Conservation (phyloP, 345 rosid genomes). For the Lagerstroemia speciosa region DNA sequence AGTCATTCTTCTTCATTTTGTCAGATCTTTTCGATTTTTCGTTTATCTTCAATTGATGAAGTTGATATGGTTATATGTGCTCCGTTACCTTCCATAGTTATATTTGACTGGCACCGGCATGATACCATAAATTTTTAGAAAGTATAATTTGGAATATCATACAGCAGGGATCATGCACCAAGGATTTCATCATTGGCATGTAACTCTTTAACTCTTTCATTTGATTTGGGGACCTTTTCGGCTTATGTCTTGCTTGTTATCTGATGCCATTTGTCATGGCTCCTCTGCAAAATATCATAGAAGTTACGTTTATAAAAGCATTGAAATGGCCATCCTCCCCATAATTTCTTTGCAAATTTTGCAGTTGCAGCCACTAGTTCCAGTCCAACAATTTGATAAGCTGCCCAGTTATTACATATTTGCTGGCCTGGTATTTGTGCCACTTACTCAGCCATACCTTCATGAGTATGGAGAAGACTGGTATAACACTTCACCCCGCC, state of each 20-base stretch:
- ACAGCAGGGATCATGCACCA: not conserved
- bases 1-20: constrained; percentile 23
- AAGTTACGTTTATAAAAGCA: not conserved
- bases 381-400: constrained; percentile 80
- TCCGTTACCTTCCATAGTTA: not conserved
- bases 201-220: too few species aligned
- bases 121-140: not conserved
- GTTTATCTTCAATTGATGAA: too few species aligned
- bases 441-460: constrained; percentile 83
- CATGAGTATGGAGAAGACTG: constrained; percentile 93
- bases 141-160: not conserved
- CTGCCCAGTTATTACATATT: constrained; percentile 88
- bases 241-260: not conserved
- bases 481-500: constrained; percentile 80
- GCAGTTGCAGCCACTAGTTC: constrained; percentile 83
- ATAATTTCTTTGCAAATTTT: constrained; percentile 9
- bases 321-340: not conserved
- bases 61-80: not conserved
- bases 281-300: not conserved
- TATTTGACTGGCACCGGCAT: not conserved
- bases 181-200: not conserved
- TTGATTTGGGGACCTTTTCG: too few species aligned
- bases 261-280: not conserved
- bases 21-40: not conserved
- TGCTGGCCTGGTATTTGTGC: constrained; percentile 83